Base-by-base conservation (phyloP, 2,329 filamentous ascomycete species). In the Neurospora sp. region DNA sequence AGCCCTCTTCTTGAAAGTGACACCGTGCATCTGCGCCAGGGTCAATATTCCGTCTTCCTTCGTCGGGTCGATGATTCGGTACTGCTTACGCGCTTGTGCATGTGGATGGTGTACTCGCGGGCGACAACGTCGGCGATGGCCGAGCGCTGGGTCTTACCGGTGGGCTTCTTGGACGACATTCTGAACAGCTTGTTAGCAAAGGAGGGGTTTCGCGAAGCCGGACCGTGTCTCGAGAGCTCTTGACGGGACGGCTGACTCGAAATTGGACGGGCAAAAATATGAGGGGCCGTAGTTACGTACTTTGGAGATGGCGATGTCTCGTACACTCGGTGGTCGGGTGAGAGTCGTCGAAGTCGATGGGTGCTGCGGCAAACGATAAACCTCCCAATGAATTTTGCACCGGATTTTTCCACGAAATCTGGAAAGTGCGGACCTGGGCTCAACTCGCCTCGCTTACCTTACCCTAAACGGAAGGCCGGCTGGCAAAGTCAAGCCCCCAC, bases 101-200 rank as follows among this genome's bases (percentile, higher is more conserved):
- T 87, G 90, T 99, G 95, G 87, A 99, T 98, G 85, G 96, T 99
- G 91, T 99, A 99, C 89, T 99, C 96, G 89, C 96, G 93, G 81
- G 96, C 91, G 84, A 99, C 95, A 82, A 99, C 96, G 86, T 99
- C 95, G 85, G 93, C 91, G 85, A 99, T 97, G 87, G 96, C 96
- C 85, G 93, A 97, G 83, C 94, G 92, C 80, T 84, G 83, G 73
- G 79, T 73, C 86, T 91, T 91, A 87, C 90, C 91, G 79, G 87
- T 82, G 75, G 86, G 84, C 85, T 89, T 91, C 85, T 89, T 88
- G 79, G 85, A 82, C 82, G 89, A 90, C 88, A 91, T 91, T 86
- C 85, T 88, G 81, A 75, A 76, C 71, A 69, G 43, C 71, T 73
- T 68, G 77, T 80, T 75, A 80, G 76, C 74, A 70, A 57, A 70